phyloP scores from a whole-genome alignment of 768 basidiomycete genomes.

The Suillus cothurnatus region DNA sequence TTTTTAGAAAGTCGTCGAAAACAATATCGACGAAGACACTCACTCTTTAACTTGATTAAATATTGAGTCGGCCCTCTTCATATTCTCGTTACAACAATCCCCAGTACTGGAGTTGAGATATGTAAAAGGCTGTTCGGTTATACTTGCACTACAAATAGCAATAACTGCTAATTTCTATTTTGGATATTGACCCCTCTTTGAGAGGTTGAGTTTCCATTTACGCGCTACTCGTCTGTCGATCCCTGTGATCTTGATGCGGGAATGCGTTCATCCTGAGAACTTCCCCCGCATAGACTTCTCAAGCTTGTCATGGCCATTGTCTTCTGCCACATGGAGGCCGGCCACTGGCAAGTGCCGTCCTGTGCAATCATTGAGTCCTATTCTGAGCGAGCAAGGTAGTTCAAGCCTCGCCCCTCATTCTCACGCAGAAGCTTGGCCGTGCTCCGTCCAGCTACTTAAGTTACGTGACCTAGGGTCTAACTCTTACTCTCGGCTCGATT shows the following conservation, averaged over 20 bases:
- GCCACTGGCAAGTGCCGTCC: background rate
- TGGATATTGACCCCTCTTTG: background rate
- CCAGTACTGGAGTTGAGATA: too few species aligned
- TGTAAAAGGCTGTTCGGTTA: background rate
- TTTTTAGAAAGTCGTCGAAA: background rate
- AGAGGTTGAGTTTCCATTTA: constrained; percentile 1
- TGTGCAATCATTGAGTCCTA: background rate
- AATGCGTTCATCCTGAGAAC: constrained; percentile 5
- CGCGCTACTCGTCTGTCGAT: constrained; percentile 5
- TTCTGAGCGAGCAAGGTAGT: constrained; percentile 6
- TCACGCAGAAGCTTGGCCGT: constrained; percentile 28
- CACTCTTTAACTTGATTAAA: background rate
- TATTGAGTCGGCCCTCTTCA: background rate
- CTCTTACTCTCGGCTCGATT: constrained; percentile 8
- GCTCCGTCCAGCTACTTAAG: background rate
- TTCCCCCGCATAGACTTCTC: constrained; percentile 2
- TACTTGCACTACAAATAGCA: too few species aligned
- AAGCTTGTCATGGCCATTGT: background rate
- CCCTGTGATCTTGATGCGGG: background rate
- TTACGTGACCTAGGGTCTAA: constrained; percentile 31
- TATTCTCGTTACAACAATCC: too few species aligned
- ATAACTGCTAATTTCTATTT: too few species aligned
- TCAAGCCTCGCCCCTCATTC: constrained; percentile 19
- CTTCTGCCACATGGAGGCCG: background rate
- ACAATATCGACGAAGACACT: background rate